phyloP scores from a whole-genome alignment of 2,329 filamentous ascomycete genomes.

The Sporothrix phasma region DNA sequence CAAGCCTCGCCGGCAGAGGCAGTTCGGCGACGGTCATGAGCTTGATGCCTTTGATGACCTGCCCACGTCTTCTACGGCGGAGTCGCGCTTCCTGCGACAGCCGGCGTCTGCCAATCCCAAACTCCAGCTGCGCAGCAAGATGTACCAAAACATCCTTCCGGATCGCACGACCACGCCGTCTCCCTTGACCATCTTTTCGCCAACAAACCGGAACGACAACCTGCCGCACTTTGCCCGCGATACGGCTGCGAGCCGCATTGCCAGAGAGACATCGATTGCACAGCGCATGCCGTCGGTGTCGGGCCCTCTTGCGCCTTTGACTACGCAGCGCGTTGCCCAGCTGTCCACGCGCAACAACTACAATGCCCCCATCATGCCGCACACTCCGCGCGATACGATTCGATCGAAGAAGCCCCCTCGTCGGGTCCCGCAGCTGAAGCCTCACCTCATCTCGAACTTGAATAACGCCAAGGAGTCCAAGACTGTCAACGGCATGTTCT shows the following conservation, averaged over 20 bases:
- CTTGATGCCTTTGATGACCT: slow-evolving; percentile 91
- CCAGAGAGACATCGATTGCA: slow-evolving; percentile 51
- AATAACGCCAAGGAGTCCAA: slow-evolving; percentile 65
- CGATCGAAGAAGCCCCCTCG: slow-evolving; percentile 47
- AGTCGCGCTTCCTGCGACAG: slow-evolving; percentile 74
- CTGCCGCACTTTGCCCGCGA: slow-evolving; percentile 55
- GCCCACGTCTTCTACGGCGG: slow-evolving; percentile 72
- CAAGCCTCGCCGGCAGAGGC: slow-evolving; percentile 57
- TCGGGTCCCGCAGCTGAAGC: slow-evolving; percentile 56
- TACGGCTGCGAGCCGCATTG: slow-evolving; percentile 55
- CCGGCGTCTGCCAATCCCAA: slow-evolving; percentile 63
- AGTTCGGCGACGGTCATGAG: slow-evolving; percentile 88
- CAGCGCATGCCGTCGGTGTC: slow-evolving; percentile 45
- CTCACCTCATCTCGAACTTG: slow-evolving; percentile 81
- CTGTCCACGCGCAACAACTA: slow-evolving; percentile 41
- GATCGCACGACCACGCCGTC: slow-evolving; percentile 45
- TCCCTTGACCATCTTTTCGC: slow-evolving; percentile 45
- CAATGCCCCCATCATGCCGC: slow-evolving; percentile 28
- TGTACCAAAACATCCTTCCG: slow-evolving; percentile 45
- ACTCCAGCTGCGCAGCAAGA: slow-evolving; percentile 46
- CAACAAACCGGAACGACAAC: slow-evolving; percentile 45
- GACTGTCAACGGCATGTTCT: slow-evolving; percentile 89
- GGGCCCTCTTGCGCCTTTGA: slow-evolving; percentile 40
- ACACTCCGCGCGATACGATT: slow-evolving; percentile 23
- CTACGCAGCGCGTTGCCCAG: slow-evolving; percentile 45